Evolutionary conservation across 176 grass and related monocot genomes (phyloP).

Genomic region (Oryza officinalis): DNA sequence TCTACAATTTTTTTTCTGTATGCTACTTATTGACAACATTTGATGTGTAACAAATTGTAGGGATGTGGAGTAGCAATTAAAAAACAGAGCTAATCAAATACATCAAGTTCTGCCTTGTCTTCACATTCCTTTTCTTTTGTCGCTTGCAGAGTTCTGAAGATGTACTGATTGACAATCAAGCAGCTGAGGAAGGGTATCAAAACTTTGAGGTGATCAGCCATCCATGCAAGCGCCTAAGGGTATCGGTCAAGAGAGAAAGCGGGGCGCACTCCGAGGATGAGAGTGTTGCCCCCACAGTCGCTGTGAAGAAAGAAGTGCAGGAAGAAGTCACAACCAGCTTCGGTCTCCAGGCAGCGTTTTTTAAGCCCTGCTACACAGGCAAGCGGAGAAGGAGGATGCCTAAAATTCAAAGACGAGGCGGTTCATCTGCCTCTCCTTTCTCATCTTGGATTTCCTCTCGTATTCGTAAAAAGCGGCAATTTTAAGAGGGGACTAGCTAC

Average conservation of each 20-base stretch:
- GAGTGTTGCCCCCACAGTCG: slow-evolving; percentile 40
- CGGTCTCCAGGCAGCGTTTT: slow-evolving; percentile 40
- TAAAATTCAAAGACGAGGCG: slow-evolving; percentile 45
- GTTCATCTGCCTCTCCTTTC: slow-evolving; percentile 22
- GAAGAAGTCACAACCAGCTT: slow-evolving; percentile 44
- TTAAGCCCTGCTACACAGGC: slow-evolving; percentile 66
- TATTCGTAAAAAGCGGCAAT: slow-evolving; percentile 40
- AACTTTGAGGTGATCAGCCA: slow-evolving; percentile 66
- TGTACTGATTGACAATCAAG: slow-evolving; percentile 90
- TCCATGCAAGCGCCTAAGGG: slow-evolving; percentile 45
- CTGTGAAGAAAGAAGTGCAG: slow-evolving; percentile 35
- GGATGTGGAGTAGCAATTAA: slow-evolving; percentile 7
- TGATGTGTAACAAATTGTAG: background rate
- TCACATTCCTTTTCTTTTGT: slow-evolving; percentile 25
- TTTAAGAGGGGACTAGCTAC: background rate
- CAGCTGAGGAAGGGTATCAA: slow-evolving; percentile 67
- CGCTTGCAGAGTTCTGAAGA: slow-evolving; percentile 69
- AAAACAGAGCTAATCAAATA: background rate
- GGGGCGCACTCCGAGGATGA: slow-evolving; percentile 58
- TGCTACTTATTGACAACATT: background rate
- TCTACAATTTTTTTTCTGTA: slow-evolving; percentile 12
- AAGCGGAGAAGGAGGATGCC: slow-evolving; percentile 63
- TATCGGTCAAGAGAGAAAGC: slow-evolving; percentile 50
- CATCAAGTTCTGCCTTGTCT: background rate
- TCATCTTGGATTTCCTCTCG: slow-evolving; percentile 42